Evolutionary conservation across 805 yeast species (phyloP), one percentile per base, ranked within the genome.

Genomic region (Saccharomycopsis amapae): DNA sequence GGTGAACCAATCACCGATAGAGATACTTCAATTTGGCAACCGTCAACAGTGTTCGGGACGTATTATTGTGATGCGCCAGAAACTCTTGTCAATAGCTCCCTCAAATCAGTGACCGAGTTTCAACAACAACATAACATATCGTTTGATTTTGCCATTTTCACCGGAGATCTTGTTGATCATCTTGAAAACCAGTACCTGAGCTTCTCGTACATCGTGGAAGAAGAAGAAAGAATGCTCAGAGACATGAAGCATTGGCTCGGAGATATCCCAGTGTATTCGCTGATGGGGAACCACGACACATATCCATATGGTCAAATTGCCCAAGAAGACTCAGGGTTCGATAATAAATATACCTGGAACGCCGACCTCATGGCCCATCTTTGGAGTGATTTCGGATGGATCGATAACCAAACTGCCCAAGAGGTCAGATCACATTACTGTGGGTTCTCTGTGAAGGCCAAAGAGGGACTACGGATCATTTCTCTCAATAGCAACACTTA

Each of bases 121-220:
- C 63, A 66, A 45, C 45, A 59, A 30, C 48, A 59, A 13, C 53
- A 60, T 9, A 56, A 64, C 34, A 50, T 69, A 31, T 54, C 65
- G 6, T 80, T 72, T 54, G 81, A 78, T 43, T 81, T 81, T 56
- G 71, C 81, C 2, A 61, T 81, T 32, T 81, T 81, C 67, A 81
- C 87, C 3, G 88, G 88, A 46, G 89, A 81, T 56, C 67, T 80
- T 58, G 81, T 81, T 44, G 87, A 81, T 58, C 89, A 81, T 56
- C 79, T 75, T 53, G 76, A 72, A 46, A 56, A 65, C 10, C 67
- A 69, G 39, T 68, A 72, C 55, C 72, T 61, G 49, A 62, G 65
- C 38, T 65, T 63, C 46, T 65, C 71, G 53, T 68, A 68, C 48
- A 71, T 76, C 42, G 60, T 73, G 48, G 59, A 63, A 25, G 78